phyloP scores from a whole-genome alignment of 106 monocot genomes.

The Allium fistulosum region DNA sequence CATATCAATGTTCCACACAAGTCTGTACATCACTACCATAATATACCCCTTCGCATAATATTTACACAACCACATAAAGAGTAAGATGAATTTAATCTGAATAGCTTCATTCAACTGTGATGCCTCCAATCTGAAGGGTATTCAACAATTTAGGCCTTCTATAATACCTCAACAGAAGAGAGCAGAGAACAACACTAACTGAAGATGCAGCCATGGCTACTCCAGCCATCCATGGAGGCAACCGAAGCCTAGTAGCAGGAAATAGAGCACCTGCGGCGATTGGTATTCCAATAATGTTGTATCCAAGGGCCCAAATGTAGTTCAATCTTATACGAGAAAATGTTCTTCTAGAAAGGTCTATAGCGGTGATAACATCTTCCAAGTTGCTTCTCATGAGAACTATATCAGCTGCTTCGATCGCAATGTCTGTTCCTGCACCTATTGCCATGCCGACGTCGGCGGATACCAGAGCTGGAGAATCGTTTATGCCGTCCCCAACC shows the following conservation, averaged over 20 bases:
- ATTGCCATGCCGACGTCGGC: conserved; percentile 95
- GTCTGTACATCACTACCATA: too few relatives aligned
- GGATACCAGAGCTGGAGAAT: conserved; percentile 82
- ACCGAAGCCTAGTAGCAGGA: conserved; percentile 50
- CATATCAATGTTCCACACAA: too few relatives aligned
- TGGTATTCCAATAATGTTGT: conserved; percentile 87
- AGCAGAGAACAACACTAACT: conserved; percentile 81
- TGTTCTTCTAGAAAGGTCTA: conserved; percentile 84
- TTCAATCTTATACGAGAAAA: conserved; percentile 75
- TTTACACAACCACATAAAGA: too few relatives aligned
- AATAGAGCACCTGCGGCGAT: conserved; percentile 87
- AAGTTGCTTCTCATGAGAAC: conserved; percentile 97
- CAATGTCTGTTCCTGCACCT: conserved; percentile 87
- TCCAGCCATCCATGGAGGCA: conserved; percentile 89
- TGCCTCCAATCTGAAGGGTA: conserved; percentile 30
- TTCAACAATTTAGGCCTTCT: conserved; percentile 62
- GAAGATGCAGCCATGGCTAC: conserved; percentile 96
- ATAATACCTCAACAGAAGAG: conserved; percentile 72
- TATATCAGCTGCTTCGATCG: conserved; percentile 92
- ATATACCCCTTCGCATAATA: too few relatives aligned
- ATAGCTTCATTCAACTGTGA: conserved; percentile 32
- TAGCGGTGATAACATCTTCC: conserved; percentile 87
- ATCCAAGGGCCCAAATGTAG: conserved; percentile 88
- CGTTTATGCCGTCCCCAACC: conserved; percentile 97
- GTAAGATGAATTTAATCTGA: too few relatives aligned